These are phyloP conservation scores for Aspergillus uvarum DNA, from an alignment of 2,329 filamentous ascomycete genomes.

Conservation along the genomic window DNA sequence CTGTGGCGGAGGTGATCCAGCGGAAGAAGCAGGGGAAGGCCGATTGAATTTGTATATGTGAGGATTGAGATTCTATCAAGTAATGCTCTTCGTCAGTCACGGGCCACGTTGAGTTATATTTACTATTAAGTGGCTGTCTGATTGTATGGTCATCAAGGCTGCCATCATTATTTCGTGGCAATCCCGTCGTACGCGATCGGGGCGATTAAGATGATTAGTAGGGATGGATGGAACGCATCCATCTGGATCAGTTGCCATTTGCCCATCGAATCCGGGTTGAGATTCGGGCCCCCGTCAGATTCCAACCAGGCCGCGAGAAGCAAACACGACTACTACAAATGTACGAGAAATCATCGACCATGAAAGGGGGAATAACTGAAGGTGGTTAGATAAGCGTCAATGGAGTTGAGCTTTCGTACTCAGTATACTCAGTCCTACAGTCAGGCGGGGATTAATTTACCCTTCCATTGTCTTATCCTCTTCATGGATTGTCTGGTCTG, in stretches of 20 bases:
- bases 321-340: not conserved
- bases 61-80: not conserved
- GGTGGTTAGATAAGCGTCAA: not conserved
- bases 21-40: conserved; percentile 50
- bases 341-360: not conserved
- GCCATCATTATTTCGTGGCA: not conserved
- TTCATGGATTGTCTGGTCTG: not conserved
- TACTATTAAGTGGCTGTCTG: not conserved
- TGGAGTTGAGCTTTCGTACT: not conserved
- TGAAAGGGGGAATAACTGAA: not conserved
- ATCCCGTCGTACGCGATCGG: not conserved
- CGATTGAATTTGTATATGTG: conserved; percentile 14
- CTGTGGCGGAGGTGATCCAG: conserved; percentile 67
- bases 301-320: not conserved
- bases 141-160: not conserved
- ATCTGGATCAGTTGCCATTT: too few species aligned
- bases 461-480: not conserved
- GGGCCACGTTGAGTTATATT: not conserved
- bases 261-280: too few species aligned
- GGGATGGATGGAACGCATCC: too few species aligned
- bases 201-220: too few species aligned
- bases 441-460: not conserved
- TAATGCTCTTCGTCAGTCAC: not conserved
- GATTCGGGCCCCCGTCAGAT: not conserved
- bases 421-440: not conserved